Base-by-base conservation (phyloP, 805 yeast species). In the Kuraishia capsulata region DNA sequence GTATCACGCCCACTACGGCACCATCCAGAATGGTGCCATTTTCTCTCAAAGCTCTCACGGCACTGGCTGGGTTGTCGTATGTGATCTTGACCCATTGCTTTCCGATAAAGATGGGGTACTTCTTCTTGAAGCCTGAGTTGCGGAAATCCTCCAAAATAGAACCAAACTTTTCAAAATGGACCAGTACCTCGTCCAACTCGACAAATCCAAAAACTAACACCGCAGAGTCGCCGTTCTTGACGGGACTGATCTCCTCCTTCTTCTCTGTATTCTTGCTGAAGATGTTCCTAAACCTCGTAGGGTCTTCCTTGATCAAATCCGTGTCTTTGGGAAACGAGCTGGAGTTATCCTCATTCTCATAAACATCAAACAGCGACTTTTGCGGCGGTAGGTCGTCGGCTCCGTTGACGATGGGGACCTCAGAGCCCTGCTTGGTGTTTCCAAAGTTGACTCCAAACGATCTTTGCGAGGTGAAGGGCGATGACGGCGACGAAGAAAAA, bases 81-180 rank as follows among this genome's bases (percentile, higher is more conserved):
- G 97, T 89, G 39, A 90, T 55, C 53, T 88, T 84, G n/a, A 89
- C 78, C 97, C 97, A 90, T 30, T 85, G 78, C 34, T 77, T 73
- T 1, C 97, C 97, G 10, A 89, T 72, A 57, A 76, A 83, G 6
- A 90, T 80, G 3, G 96, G 94, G 24, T 56, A 41, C 51, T 56
- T 46, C 59, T 65, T 10, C 35, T 38, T 24, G 40, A n/a, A 19
- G 19, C 18, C 36, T 6, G 36, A 4, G 19, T 13, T 45, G 29
- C 78, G 78, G 48, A 83, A 79, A 50, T 83, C 81, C 47, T 88
- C 96, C 40, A 86, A 56, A 30, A 90, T 77, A 20, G 67, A 69
- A 17, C 97, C 97, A 57, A 81, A 86, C 49, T 81, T 81, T 19
- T 78, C 67, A 51, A 88, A 90, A 56, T 78, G 84, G 38, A 74